phyloP scores from a whole-genome alignment of 345 rosid species.

The Acer yangbiense region DNA sequence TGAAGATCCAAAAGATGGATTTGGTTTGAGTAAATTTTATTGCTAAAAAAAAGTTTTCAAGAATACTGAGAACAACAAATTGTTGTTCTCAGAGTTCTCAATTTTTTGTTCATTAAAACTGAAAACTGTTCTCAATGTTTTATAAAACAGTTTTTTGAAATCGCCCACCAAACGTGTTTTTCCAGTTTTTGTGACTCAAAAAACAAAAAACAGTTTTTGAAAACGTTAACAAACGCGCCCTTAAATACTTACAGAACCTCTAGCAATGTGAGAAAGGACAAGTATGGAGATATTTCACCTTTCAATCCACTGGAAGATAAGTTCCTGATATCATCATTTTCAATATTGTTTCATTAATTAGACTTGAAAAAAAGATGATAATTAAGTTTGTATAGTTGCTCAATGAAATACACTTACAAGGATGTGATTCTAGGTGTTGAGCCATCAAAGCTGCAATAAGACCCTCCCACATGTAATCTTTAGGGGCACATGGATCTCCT shows the following conservation, averaged over 20 bases:
- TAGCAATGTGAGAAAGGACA: slow-evolving; percentile 28
- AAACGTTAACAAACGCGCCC: no score
- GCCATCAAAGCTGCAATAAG: slow-evolving; percentile 23
- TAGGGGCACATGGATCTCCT: slow-evolving; percentile 42
- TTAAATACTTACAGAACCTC: slow-evolving; percentile 31
- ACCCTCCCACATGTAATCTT: slow-evolving; percentile 27
- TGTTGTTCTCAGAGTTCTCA: no score
- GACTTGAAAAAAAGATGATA: background rate
- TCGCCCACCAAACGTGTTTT: no score
- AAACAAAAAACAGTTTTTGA: no score
- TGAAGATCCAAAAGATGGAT: no score
- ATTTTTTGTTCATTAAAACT: no score
- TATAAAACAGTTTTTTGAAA: no score
- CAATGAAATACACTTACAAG: slow-evolving; percentile 11
- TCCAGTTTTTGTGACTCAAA: no score
- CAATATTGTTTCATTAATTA: background rate
- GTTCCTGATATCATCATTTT: slow-evolving; percentile 17
- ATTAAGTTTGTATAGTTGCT: background rate
- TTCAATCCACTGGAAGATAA: slow-evolving; percentile 14
- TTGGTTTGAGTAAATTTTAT: no score
- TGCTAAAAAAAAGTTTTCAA: no score
- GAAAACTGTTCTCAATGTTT: no score
- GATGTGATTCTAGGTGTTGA: slow-evolving; percentile 17
- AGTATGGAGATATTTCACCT: slow-evolving; percentile 27
- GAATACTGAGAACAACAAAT: no score